phyloP scores from a whole-genome alignment of 306 rosid species.

The Sechiopsis laciniata region DNA sequence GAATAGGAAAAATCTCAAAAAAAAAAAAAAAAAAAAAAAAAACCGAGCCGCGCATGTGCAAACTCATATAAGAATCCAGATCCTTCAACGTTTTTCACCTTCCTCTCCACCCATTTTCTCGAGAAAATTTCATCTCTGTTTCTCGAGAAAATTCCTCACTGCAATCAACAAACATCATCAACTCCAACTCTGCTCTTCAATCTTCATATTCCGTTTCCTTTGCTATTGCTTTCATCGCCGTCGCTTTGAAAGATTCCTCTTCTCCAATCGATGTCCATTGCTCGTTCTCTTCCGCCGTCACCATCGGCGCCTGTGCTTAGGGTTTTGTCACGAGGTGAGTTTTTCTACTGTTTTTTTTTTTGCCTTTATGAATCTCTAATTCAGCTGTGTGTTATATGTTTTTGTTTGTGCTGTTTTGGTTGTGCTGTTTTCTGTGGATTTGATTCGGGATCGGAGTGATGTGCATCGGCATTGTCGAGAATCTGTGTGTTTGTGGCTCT shows the following conservation, averaged over 20 bases:
- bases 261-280: background rate
- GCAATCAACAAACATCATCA: background rate
- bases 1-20: no score
- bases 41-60: no score
- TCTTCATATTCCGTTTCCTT: background rate
- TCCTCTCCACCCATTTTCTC: constrained; percentile 7
- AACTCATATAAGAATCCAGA: background rate
- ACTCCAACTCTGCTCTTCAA: background rate
- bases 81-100: constrained; percentile 6
- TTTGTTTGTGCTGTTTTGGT: background rate
- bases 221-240: background rate
- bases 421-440: constrained; percentile 2
- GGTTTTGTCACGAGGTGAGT: constrained; percentile 2
- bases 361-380: background rate
- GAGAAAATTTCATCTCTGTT: background rate
- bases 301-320: background rate
- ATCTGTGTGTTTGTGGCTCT: constrained; percentile 8
- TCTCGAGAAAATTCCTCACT: constrained; percentile 1
- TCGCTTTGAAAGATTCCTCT: background rate
- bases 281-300: background rate
- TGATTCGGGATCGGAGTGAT: constrained; percentile 21
- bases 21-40: no score
- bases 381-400: constrained; percentile 11
- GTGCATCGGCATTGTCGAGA: constrained; percentile 25
- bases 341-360: background rate